Conservation (phyloP, 2,329 filamentous ascomycete species). For the Drechslerella coelobrocha region DNA sequence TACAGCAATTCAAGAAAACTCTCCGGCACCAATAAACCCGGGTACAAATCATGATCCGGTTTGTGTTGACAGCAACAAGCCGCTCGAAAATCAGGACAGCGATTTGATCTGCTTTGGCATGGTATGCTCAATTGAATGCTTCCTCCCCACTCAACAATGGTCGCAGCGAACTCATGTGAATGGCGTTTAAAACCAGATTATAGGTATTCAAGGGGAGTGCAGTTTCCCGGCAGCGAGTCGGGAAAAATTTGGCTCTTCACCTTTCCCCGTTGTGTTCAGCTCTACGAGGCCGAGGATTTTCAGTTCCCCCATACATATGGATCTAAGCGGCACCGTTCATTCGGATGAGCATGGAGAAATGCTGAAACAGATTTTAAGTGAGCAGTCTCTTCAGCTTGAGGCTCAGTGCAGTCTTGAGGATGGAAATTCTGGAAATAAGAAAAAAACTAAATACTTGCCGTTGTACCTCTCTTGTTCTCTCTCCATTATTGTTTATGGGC, state of each 20-base stretch:
- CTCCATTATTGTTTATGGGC: conserved; percentile 57
- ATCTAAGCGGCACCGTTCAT: not conserved
- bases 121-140: too few species aligned
- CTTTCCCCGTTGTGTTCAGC: not conserved
- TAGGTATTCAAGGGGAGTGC: conserved; percentile 8
- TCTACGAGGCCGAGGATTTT: not conserved
- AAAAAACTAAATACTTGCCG: not conserved
- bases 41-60: not conserved
- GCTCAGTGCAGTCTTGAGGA: not conserved
- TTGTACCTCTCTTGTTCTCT: not conserved
- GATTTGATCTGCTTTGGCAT: conserved; percentile 12
- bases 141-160: not conserved
- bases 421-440: not conserved
- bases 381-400: not conserved
- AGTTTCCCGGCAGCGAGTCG: not conserved
- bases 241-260: not conserved
- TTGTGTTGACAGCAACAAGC: not conserved
- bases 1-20: not conserved
- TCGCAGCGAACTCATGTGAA: not conserved
- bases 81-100: not conserved
- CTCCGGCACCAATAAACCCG: not conserved
- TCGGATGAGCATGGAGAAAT: not conserved
- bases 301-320: not conserved
- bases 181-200: not conserved
- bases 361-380: not conserved